These are phyloP conservation scores for Fusarium sp. DNA, from an alignment of 2,329 filamentous ascomycete genomes.

Conservation along the genomic window DNA sequence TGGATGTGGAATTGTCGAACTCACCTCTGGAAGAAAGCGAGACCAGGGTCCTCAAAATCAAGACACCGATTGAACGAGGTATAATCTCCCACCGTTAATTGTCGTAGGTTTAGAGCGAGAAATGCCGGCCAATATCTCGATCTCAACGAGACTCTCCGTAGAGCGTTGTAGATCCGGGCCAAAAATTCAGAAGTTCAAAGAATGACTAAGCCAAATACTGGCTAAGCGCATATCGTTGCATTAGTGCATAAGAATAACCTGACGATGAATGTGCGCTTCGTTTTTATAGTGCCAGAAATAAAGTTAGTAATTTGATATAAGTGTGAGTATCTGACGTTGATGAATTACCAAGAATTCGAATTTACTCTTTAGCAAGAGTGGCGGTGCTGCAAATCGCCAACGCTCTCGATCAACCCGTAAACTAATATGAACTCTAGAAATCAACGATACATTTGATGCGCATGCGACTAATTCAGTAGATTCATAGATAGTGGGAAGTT, in stretches of 20 bases:
- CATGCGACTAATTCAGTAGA: not conserved
- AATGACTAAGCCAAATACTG: slow-evolving; percentile 37
- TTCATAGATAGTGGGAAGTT: not conserved
- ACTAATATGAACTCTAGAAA: not conserved
- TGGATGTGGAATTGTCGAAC: not conserved
- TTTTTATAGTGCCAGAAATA: not conserved
- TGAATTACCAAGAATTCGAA: not conserved
- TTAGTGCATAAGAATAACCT: slow-evolving; percentile 23
- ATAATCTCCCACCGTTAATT: slow-evolving; percentile 5
- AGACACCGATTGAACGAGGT: not conserved
- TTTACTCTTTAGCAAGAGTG: not conserved
- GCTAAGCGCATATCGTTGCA: slow-evolving; percentile 10
- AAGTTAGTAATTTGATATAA: not conserved
- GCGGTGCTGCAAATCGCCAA: not conserved
- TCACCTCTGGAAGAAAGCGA: slow-evolving; percentile 25
- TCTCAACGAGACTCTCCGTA: slow-evolving; percentile 19
- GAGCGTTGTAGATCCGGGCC: slow-evolving; percentile 20
- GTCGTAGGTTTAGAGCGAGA: slow-evolving; percentile 18
- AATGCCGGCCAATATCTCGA: slow-evolving; percentile 25
- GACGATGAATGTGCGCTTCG: not conserved
- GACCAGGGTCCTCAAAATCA: not conserved
- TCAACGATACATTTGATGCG: not conserved
- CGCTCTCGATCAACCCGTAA: not conserved
- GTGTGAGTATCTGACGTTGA: not conserved
- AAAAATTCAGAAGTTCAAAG: slow-evolving; percentile 39